These are phyloP conservation scores for Linum tenue DNA, from an alignment of 345 rosid species.

Conservation along the genomic window DNA sequence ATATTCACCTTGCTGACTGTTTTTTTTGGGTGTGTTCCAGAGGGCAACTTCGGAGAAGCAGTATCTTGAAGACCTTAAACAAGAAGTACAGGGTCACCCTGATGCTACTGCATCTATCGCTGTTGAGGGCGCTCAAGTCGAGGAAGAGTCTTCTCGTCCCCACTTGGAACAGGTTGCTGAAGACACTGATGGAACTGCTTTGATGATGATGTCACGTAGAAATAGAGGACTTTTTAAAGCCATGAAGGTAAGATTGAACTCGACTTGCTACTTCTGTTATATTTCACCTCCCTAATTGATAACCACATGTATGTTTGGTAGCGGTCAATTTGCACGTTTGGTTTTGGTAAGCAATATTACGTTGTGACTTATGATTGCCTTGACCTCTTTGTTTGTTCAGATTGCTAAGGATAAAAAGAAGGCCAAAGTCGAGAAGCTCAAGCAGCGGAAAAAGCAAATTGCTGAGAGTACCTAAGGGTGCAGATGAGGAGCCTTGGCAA, in stretches of 20 bases:
- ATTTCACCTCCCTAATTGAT: not conserved
- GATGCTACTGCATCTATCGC: conserved; percentile 17
- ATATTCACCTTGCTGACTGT: not conserved
- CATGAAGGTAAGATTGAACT: conserved; percentile 42
- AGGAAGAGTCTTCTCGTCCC: conserved; percentile 28
- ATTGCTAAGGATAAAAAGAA: conserved; percentile 33
- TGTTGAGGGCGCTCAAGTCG: conserved; percentile 18
- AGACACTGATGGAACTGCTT: conserved; percentile 32
- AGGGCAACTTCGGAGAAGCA: conserved; percentile 62
- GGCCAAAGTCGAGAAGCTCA: conserved; percentile 32
- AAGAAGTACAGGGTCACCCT: conserved; percentile 42
- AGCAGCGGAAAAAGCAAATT: conserved; percentile 42
- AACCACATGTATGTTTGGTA: not conserved
- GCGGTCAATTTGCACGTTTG: not conserved
- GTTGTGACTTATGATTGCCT: conserved; percentile 3
- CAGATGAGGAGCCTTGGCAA: too few relatives aligned
- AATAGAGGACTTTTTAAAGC: conserved; percentile 57
- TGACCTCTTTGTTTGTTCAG: conserved; percentile 19
- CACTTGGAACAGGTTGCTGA: conserved; percentile 31
- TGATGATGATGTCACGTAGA: conserved; percentile 47
- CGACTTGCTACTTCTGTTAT: not conserved
- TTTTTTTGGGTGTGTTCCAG: conserved; percentile 32
- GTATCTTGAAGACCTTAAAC: conserved; percentile 71
- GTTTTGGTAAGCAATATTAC: not conserved
- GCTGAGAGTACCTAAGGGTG: not conserved